Evolutionary conservation across 768 basidiomycete genomes (phyloP), one percentile per base, ranked within the genome.

Genomic region (Russula brevipes): DNA sequence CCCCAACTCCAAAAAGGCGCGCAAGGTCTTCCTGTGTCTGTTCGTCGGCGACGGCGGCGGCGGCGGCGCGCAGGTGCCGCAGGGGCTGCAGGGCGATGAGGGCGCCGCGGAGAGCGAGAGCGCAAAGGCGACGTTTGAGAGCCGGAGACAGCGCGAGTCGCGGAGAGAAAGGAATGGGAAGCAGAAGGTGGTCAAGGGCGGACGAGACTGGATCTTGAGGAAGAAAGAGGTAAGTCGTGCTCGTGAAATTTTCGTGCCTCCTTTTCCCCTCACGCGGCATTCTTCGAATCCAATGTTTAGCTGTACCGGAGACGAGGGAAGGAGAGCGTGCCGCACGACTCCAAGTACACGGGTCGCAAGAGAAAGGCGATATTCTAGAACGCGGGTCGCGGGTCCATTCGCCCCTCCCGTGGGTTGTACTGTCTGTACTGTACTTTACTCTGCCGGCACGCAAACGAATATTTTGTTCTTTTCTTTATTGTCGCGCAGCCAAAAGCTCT

Each of bases 1-100:
- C 73, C 95, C 96, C 1, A 97, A 98, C 75, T 95, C 93, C 0
- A 91, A 90, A 70, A 99, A 95, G 74, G 96, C 94, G 24, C 85
- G 83, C 70, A 99, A 98, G 76, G 88, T 98, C 61, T 99, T 94
- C 73, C 71, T 99, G 62, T 95, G 94, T 72, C 77, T 99, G 60
- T 91, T 91, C 73, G 91, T 97, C 4, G 97, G 96, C 36, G 81
- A 85, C 17, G 89, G 88, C 11, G 86, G 83, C n/a, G 86, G 83
- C n/a, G 89, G 87, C 8, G 85, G 70, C 33, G 81, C 82, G 70
- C 82, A 89, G 67, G 71, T 96, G 12, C 95, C 93, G 14, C 76
- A 84, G 65, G 94, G 88, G 3, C 74, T 97, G 46, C 84, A 91
- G 68, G 87, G 83, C 5, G 88, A 87, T 35, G 54, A 31, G 1